Base-by-base conservation (phyloP, 768 basidiomycete genomes). In the Pulveroboletus ravenelii region DNA sequence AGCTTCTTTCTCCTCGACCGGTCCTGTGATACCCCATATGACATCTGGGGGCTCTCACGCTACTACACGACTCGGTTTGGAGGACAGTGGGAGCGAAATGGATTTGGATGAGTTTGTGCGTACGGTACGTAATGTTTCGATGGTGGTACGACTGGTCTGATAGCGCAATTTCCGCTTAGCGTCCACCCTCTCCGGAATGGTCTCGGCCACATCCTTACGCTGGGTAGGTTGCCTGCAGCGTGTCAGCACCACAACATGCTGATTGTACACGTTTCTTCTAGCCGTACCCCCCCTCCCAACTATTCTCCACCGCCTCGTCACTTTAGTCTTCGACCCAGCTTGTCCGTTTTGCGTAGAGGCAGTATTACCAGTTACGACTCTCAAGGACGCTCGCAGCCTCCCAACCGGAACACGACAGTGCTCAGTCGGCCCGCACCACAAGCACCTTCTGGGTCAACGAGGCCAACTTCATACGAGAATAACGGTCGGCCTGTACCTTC, bases 71-170 rank as follows among this genome's bases (percentile, higher is more conserved):
- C 32, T 58, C 1, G 51, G 43, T 20, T 46, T 58, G 10, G 63
- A 66, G 5, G 63, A 64, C 44, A 65, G 61, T 37, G 64, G 47
- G 41, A 64, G 64, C 10, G 58, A 66, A 3, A 61, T 66, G 59
- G 64, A 66, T 47, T 36, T 60, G 35, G 63, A 64, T 27, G 58
- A 59, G 20, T 45, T 54, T 7, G 27, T 56, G 40, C 48, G 40
- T 47, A 50, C 51, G 2, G 62, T 63, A 29, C 3, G 58, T 56
- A 10, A 1, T 34, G 10, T 31, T 42, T 47, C 10, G 8, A 23
- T 9, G 10, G 13, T 39, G 30, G 13, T 47, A 13, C 43, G 9
- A 9, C 6, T 27, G 9, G 20, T 20, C 56, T 62, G 44, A 63
- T 41, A 9, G 6, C 5, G 10, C 20, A 23, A 23, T 13, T 35